These are phyloP conservation scores for Pogostemon cablin DNA, from an alignment of 257 asterid genomes.

Conservation along the genomic window DNA sequence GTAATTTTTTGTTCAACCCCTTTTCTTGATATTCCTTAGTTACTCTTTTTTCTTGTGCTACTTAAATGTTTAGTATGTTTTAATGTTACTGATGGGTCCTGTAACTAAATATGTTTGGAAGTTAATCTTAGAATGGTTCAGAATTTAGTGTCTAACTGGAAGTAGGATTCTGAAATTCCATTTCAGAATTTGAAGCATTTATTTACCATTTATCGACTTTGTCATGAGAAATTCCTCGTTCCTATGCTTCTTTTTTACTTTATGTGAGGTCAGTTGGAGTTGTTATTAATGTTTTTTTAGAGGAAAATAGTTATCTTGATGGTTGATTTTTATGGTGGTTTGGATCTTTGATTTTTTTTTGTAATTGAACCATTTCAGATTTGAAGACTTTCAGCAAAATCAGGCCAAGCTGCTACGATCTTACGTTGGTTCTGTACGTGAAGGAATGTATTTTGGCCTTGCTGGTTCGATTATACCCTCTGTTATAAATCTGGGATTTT, in stretches of 20 bases:
- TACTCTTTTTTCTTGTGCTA: slow-evolving; percentile 25
- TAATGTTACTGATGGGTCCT: slow-evolving; percentile 32
- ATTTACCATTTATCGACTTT: slow-evolving; percentile 45
- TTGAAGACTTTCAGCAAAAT: slow-evolving; percentile 35
- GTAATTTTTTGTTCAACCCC: slow-evolving; percentile 32
- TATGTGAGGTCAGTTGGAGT: slow-evolving; percentile 22
- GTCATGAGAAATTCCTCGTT: slow-evolving; percentile 30
- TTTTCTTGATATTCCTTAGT: slow-evolving; percentile 32
- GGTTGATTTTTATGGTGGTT: slow-evolving; percentile 35
- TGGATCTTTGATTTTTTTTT: slow-evolving; percentile 26
- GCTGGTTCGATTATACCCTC: slow-evolving; percentile 22
- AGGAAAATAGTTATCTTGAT: slow-evolving; percentile 36
- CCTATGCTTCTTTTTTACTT: slow-evolving; percentile 30
- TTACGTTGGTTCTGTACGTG: slow-evolving; percentile 28
- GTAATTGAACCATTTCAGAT: slow-evolving; percentile 35
- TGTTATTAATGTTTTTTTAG: slow-evolving; percentile 12
- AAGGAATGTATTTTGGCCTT: slow-evolving; percentile 21
- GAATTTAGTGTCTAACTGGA: slow-evolving; percentile 32
- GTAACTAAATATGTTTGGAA: slow-evolving; percentile 35
- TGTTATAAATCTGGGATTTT: slow-evolving; percentile 27
- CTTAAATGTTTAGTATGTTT: slow-evolving; percentile 23
- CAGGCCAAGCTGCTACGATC: slow-evolving; percentile 27
- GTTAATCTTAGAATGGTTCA: slow-evolving; percentile 34
- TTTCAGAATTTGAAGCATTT: slow-evolving; percentile 42
- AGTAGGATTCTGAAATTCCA: slow-evolving; percentile 40